phyloP scores from a whole-genome alignment of 257 asterid genomes.

The Nemophila menziesii region DNA sequence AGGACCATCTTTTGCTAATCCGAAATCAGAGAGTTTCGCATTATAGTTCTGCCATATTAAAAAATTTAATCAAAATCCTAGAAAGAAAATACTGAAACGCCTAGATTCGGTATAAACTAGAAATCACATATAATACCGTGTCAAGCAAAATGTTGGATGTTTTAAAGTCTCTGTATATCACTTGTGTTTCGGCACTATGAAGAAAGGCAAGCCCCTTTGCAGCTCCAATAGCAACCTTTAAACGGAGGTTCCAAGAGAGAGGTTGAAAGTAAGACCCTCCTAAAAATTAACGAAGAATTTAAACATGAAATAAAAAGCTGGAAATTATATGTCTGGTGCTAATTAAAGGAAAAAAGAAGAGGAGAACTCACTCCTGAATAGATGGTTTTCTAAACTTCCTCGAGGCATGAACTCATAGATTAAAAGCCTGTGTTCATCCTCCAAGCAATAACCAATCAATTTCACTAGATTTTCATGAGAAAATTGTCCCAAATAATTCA shows the following conservation, averaged over 20 bases:
- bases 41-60: constrained; percentile 50
- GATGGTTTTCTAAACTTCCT: constrained; percentile 29
- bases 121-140: constrained; percentile 30
- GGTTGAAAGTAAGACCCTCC: constrained; percentile 97
- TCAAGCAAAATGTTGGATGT: constrained; percentile 78
- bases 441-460: constrained; percentile 26
- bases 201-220: constrained; percentile 92
- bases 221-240: constrained; percentile 80
- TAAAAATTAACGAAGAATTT: constrained; percentile 11
- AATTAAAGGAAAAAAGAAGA: constrained; percentile 1
- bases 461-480: constrained; percentile 23
- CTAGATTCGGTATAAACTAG: not conserved
- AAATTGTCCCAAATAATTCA: constrained; percentile 30
- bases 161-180: constrained; percentile 81
- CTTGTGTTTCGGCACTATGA: constrained; percentile 67
- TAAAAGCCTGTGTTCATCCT: constrained; percentile 28
- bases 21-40: constrained; percentile 91
- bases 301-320: constrained; percentile 2
- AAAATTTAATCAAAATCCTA: not conserved
- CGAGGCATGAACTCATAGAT: constrained; percentile 25
- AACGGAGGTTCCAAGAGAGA: constrained; percentile 78
- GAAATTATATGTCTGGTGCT: not conserved
- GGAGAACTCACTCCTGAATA: constrained; percentile 37
- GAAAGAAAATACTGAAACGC: not conserved
- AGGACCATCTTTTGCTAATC: constrained; percentile 86